phyloP scores from a whole-genome alignment of 192 early-diverging fungal species.

The Dispira simplex region DNA sequence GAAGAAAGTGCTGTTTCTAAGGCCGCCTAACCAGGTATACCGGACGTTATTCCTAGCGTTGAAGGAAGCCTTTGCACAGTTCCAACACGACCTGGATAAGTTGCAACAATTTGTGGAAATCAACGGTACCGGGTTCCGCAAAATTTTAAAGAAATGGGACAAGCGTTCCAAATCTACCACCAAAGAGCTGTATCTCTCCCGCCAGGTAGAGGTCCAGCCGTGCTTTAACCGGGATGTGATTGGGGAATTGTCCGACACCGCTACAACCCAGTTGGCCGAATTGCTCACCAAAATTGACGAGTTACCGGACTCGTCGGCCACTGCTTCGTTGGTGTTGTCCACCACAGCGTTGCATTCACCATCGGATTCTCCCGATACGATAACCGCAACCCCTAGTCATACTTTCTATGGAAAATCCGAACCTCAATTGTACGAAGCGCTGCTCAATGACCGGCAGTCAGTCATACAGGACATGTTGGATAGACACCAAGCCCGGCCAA shows the following conservation, averaged over 20 bases:
- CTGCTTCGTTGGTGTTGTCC: too few species aligned
- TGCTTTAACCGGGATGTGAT: conserved; percentile 92
- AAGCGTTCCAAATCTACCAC: conserved; percentile 94
- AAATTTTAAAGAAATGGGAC: conserved; percentile 99
- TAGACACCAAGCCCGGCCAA: too few species aligned
- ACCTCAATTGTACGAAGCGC: too few species aligned
- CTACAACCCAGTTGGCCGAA: conserved; percentile 19
- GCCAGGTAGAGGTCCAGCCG: conserved; percentile 96
- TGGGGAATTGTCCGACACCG: conserved; percentile 77
- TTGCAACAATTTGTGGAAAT: conserved; percentile 97
- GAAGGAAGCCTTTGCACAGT: conserved; percentile 80
- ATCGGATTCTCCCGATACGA: too few species aligned
- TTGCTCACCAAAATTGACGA: not conserved
- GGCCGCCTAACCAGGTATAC: conserved; percentile 29
- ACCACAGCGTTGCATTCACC: too few species aligned
- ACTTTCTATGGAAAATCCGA: too few species aligned
- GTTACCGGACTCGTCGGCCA: not conserved
- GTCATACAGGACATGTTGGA: too few species aligned
- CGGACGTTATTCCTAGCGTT: conserved; percentile 51
- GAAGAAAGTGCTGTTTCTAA: conserved; percentile 40
- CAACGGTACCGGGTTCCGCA: conserved; percentile 91
- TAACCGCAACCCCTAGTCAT: too few species aligned
- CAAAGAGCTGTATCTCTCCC: conserved; percentile 92
- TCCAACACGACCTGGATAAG: conserved; percentile 87
- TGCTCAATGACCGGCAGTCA: too few species aligned